Percentiles rank a stretch among this genome's conserved stretches.
These are phyloP conservation scores for Candida endomychidarum DNA, from an alignment of 805 yeast genomes.

Conservation along the genomic window DNA sequence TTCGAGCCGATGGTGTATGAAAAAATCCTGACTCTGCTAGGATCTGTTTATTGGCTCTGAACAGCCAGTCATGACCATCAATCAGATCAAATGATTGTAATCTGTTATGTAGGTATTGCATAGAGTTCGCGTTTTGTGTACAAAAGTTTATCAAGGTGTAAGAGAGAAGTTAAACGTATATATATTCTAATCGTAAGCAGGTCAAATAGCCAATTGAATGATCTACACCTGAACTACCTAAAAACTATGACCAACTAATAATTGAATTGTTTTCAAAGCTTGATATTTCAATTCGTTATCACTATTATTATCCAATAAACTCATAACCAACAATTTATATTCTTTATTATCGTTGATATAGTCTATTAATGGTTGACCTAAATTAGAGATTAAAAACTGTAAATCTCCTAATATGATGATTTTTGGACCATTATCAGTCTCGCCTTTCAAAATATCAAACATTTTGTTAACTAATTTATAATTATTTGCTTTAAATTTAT, in stretches of 20 bases:
- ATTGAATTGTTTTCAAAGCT: conserved; percentile 94
- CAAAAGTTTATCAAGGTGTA: too few species aligned
- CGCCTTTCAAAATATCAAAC: conserved; percentile 45
- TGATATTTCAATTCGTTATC: conserved; percentile 91
- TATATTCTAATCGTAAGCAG: too few species aligned
- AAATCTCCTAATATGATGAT: conserved; percentile 45
- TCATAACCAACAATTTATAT: conserved; percentile 78
- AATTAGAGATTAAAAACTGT: conserved; percentile 40
- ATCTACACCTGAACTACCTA: neutral
- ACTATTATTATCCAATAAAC: conserved; percentile 62
- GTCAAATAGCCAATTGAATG: too few species aligned
- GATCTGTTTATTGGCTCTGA: conserved; percentile 15
- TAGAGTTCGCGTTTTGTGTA: conserved; percentile 9
- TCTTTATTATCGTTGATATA: conserved; percentile 51
- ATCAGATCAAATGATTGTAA: conserved; percentile 22
- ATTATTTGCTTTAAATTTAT: conserved; percentile 71
- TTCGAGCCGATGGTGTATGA: conserved; percentile 50
- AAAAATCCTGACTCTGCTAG: conserved; percentile 62
- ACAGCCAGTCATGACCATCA: conserved; percentile 20
- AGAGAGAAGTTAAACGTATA: neutral
- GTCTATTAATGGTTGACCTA: conserved; percentile 38
- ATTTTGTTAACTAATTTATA: conserved; percentile 71
- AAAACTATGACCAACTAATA: conserved; percentile 68
- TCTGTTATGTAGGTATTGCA: conserved; percentile 24
- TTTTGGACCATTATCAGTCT: conserved; percentile 21